Evolutionary conservation across 495 filamentous ascomycete genomes (phyloP).

Genomic region (Xanthoparmelia taractica): DNA sequence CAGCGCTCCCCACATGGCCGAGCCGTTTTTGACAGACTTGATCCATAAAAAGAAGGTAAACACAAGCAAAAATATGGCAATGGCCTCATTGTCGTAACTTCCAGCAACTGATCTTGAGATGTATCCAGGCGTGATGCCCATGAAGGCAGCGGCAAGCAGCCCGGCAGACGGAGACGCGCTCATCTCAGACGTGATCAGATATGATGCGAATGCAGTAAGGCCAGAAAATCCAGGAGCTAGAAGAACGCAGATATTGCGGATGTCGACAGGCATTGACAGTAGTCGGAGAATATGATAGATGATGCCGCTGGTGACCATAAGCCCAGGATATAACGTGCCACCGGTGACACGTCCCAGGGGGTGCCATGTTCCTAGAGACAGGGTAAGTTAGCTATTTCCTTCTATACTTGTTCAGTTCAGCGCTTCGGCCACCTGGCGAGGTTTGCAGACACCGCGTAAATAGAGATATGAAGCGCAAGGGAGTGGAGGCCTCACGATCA

Average conservation of each 20-base stretch:
- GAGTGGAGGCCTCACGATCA: slow-evolving; percentile 55
- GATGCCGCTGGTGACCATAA: slow-evolving; percentile 97
- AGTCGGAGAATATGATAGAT: slow-evolving; percentile 94
- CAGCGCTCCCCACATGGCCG: slow-evolving; percentile 89
- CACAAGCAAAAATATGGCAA: slow-evolving; percentile 96
- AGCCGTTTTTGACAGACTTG: slow-evolving; percentile 92
- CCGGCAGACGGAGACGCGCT: slow-evolving; percentile 83
- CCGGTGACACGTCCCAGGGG: slow-evolving; percentile 97
- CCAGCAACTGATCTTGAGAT: slow-evolving; percentile 96
- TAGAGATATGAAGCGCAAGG: not conserved
- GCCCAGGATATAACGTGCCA: slow-evolving; percentile 93
- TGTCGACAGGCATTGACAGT: slow-evolving; percentile 91
- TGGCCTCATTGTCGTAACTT: slow-evolving; percentile 99
- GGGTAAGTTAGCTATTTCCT: slow-evolving; percentile 15
- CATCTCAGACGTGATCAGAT: slow-evolving; percentile 97
- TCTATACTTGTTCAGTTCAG: not conserved
- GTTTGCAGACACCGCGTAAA: not conserved
- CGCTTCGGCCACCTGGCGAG: not conserved
- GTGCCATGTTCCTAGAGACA: slow-evolving; percentile 81
- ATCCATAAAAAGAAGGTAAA: slow-evolving; percentile 99
- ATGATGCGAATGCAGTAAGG: slow-evolving; percentile 86
- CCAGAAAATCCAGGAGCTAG: slow-evolving; percentile 95
- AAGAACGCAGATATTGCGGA: slow-evolving; percentile 96
- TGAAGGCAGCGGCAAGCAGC: slow-evolving; percentile 88
- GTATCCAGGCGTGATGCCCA: slow-evolving; percentile 96